Percentiles rank a stretch among this genome's conserved stretches.
These are phyloP conservation scores for Microstroma glucosiphilum DNA, from an alignment of 1,284 basidiomycete genomes.

Conservation along the genomic window DNA sequence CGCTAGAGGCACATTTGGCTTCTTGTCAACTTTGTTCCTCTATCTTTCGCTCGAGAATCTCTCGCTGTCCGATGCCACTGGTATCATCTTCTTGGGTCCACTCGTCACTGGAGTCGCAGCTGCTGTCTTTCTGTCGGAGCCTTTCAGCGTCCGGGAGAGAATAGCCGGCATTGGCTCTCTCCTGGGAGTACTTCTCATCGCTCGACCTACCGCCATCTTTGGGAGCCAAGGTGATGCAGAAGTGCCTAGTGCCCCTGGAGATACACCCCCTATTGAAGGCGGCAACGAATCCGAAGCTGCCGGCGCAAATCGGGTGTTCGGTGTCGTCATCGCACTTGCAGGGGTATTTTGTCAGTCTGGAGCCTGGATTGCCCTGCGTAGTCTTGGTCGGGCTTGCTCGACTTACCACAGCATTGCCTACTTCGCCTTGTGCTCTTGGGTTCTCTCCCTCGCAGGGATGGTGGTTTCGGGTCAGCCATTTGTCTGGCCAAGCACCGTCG, in stretches of 20 bases:
- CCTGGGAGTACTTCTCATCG: conserved; percentile 12
- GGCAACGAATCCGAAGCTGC: conserved; percentile 16
- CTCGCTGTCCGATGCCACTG: conserved; percentile 8
- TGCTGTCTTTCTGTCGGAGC: conserved; percentile 8
- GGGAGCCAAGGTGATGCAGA: neutral
- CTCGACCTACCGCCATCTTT: conserved; percentile 10
- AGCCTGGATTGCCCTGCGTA: conserved; percentile 12
- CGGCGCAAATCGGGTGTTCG: conserved; percentile 13
- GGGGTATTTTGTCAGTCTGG: conserved; percentile 8
- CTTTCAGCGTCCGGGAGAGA: conserved; percentile 8
- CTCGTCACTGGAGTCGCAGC: conserved; percentile 12
- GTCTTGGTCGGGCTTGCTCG: conserved; percentile 7
- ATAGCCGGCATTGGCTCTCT: conserved; percentile 7
- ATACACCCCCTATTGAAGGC: conserved; percentile 14
- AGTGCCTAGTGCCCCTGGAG: conserved; percentile 8
- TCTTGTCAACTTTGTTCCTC: conserved; percentile 10
- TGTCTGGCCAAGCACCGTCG: neutral
- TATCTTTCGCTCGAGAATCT: conserved; percentile 12
- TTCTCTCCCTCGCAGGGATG: conserved; percentile 8
- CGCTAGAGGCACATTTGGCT: conserved; percentile 9
- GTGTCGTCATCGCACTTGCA: conserved; percentile 8
- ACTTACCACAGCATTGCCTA: conserved; percentile 14
- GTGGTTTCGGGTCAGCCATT: conserved; percentile 5
- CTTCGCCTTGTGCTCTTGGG: conserved; percentile 13
- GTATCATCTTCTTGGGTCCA: conserved; percentile 12